Conservation (phyloP, 2,329 filamentous ascomycete genomes). For the Aureobasidium sp. region DNA sequence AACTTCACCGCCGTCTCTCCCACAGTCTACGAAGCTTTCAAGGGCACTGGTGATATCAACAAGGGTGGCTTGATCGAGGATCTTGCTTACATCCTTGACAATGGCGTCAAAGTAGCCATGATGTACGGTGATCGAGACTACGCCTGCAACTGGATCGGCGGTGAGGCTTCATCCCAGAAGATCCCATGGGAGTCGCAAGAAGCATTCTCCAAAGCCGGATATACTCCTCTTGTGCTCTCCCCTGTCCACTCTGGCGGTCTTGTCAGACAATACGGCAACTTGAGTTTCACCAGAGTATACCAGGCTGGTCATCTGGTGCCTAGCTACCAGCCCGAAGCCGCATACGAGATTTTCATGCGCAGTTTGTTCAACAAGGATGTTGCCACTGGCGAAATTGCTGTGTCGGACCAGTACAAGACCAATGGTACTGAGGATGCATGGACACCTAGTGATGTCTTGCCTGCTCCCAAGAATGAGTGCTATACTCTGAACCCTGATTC, state of each 20-base stretch:
- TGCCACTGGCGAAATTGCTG: slow-evolving; percentile 24
- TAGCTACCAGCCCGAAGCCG: slow-evolving; percentile 29
- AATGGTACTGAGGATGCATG: slow-evolving; percentile 21
- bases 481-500: slow-evolving; percentile 17
- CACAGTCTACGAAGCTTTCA: slow-evolving; percentile 34
- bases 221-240: slow-evolving; percentile 26
- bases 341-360: slow-evolving; percentile 31
- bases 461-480: slow-evolving; percentile 19
- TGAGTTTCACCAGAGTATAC: slow-evolving; percentile 39
- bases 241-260: slow-evolving; percentile 22
- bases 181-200: slow-evolving; percentile 36
- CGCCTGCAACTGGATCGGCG: slow-evolving; percentile 50
- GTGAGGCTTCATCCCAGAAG: slow-evolving; percentile 42
- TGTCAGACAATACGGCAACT: slow-evolving; percentile 28
- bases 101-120: slow-evolving; percentile 51
- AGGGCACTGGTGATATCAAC: slow-evolving; percentile 35
- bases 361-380: slow-evolving; percentile 26
- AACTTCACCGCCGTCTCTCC: slow-evolving; percentile 19
- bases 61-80: slow-evolving; percentile 31
- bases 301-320: slow-evolving; percentile 41
- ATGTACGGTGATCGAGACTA: slow-evolving; percentile 59
- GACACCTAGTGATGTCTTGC: slow-evolving; percentile 24
- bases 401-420: slow-evolving; percentile 17
- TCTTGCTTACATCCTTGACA: slow-evolving; percentile 31
- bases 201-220: slow-evolving; percentile 42